A percentile compares a stretch with the other conserved stretches of the same genome.
Conservation (phyloP, 2,329 filamentous ascomycete genomes). For the Canariomyces notabilis region DNA sequence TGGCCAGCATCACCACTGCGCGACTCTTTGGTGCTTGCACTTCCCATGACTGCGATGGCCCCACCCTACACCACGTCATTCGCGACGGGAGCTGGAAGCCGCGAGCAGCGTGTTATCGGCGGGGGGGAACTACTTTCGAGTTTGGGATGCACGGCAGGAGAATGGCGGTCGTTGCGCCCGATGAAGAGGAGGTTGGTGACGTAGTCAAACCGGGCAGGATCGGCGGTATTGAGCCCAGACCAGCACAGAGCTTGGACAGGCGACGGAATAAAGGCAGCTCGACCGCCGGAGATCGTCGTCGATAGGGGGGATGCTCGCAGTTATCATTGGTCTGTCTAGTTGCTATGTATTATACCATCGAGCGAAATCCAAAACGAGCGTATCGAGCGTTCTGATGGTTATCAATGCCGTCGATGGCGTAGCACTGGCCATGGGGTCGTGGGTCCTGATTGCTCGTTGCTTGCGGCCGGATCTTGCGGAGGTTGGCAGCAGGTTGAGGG, state of each 20-base stretch:
- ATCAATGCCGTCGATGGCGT: neutral
- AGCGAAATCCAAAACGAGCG: no score
- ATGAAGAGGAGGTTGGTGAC: conserved; percentile 8
- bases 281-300: neutral
- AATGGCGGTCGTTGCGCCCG: neutral
- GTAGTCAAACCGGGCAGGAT: conserved; percentile 1
- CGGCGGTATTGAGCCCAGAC: conserved; percentile 6
- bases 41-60: conserved; percentile 29
- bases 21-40: conserved; percentile 33
- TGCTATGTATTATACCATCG: no score
- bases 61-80: conserved; percentile 6
- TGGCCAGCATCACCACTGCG: conserved; percentile 27
- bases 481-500: neutral
- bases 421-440: neutral
- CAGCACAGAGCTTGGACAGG: conserved; percentile 2
- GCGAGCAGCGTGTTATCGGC: neutral
- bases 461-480: conserved; percentile 10
- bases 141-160: neutral
- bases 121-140: neutral
- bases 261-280: neutral
- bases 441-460: neutral
- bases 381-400: neutral
- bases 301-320: neutral
- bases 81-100: neutral
- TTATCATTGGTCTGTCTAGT: neutral